These are phyloP conservation scores for Emericellopsis atlantica DNA, from an alignment of 2,329 filamentous ascomycete genomes.

Conservation along the genomic window DNA sequence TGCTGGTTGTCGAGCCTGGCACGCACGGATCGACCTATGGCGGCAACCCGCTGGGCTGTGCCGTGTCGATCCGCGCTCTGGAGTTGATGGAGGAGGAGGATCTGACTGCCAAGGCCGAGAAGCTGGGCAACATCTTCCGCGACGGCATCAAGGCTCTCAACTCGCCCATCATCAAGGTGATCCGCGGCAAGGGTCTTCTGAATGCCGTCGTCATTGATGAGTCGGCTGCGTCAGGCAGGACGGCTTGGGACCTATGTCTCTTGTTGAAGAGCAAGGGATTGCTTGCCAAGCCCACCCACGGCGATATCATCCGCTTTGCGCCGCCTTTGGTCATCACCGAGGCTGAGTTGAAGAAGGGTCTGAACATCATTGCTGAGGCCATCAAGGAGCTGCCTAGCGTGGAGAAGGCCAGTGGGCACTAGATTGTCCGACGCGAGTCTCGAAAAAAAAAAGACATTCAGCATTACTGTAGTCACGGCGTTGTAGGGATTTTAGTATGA, in stretches of 20 bases:
- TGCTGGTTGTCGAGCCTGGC: conserved; percentile 91
- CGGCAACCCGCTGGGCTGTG: conserved; percentile 89
- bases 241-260: conserved; percentile 93
- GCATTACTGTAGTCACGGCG: no score
- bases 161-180: conserved; percentile 65
- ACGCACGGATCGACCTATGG: conserved; percentile 98
- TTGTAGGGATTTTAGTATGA: no score
- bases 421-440: no score
- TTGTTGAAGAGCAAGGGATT: conserved; percentile 91
- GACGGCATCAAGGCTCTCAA: conserved; percentile 63
- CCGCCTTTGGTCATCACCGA: conserved; percentile 92
- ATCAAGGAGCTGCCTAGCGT: conserved; percentile 64
- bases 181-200: conserved; percentile 85
- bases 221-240: conserved; percentile 67
- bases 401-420: conserved; percentile 24
- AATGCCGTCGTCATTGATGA: conserved; percentile 97
- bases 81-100: conserved; percentile 90
- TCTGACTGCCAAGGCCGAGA: conserved; percentile 71
- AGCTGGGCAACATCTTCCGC: conserved; percentile 72
- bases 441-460: no score
- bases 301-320: conserved; percentile 97
- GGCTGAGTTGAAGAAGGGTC: conserved; percentile 64
- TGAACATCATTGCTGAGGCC: conserved; percentile 70
- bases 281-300: conserved; percentile 93
- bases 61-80: conserved; percentile 86